These are phyloP conservation scores for Pleurotus djamor DNA, from an alignment of 768 basidiomycete species.

Conservation along the genomic window DNA sequence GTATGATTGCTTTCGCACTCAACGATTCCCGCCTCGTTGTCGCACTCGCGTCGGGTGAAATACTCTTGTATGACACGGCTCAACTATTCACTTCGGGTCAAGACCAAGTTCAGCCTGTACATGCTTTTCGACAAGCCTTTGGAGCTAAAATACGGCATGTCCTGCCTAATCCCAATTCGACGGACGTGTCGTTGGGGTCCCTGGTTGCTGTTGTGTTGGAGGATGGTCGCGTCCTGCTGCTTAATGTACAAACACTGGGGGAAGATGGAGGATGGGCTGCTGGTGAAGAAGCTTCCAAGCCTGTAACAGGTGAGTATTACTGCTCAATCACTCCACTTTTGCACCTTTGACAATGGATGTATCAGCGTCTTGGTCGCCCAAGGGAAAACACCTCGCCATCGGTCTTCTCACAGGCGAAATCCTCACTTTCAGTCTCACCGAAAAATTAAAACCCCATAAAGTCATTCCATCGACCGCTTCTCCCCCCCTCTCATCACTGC, in stretches of 20 bases:
- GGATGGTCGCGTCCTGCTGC: slow-evolving; percentile 52
- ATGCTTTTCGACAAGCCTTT: slow-evolving; percentile 40
- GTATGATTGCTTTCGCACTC: slow-evolving; percentile 52
- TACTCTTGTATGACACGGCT: slow-evolving; percentile 59
- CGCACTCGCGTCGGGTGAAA: slow-evolving; percentile 54
- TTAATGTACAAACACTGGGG: slow-evolving; percentile 51
- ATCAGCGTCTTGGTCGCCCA: slow-evolving; percentile 81
- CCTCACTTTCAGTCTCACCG: slow-evolving; percentile 59
- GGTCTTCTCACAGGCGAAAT: slow-evolving; percentile 72
- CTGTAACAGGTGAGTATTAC: slow-evolving; percentile 54
- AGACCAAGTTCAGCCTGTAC: slow-evolving; percentile 41
- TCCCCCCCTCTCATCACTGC: slow-evolving; percentile 46
- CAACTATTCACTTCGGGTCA: slow-evolving; percentile 44
- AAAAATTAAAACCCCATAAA: slow-evolving; percentile 51
- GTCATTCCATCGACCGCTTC: slow-evolving; percentile 58
- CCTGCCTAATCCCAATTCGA: slow-evolving; percentile 58
- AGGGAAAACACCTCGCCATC: slow-evolving; percentile 81
- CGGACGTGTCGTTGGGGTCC: slow-evolving; percentile 46
- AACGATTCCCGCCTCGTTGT: slow-evolving; percentile 62
- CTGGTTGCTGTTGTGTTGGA: slow-evolving; percentile 55
- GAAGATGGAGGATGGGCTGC: slow-evolving; percentile 55
- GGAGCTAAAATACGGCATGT: slow-evolving; percentile 50
- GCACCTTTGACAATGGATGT: neutral
- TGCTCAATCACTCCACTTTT: neutral
- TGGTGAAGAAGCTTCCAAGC: slow-evolving; percentile 43